phyloP scores from a whole-genome alignment of 139 green algal species.

The Tetradesmus lagerheimii region DNA sequence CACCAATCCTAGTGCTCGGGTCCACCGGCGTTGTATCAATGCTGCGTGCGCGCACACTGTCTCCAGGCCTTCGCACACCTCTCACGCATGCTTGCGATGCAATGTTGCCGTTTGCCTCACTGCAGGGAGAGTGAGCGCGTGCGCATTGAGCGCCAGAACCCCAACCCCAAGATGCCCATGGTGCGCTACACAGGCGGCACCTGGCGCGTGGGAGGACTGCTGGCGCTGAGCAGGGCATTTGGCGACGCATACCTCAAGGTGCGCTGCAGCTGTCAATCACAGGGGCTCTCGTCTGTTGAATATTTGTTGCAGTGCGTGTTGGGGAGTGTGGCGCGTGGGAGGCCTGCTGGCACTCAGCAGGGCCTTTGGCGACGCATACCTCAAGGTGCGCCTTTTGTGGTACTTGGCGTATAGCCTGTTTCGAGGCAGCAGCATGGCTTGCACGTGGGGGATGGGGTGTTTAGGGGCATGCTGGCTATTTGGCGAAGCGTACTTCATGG shows the following conservation, averaged over 20 bases:
- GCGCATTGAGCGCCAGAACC: slow-evolving; percentile 96
- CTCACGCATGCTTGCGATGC: too few species aligned
- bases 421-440: too few species aligned
- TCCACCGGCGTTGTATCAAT: too few species aligned
- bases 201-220: slow-evolving; percentile 95
- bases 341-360: slow-evolving; percentile 93
- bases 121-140: slow-evolving; percentile 80
- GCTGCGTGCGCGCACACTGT: too few species aligned
- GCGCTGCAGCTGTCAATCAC: background rate
- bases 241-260: slow-evolving; percentile 96
- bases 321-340: slow-evolving; percentile 85
- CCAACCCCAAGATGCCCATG: slow-evolving; percentile 93
- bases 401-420: too few species aligned
- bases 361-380: slow-evolving; percentile 95
- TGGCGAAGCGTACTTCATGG: too few species aligned
- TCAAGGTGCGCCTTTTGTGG: slow-evolving; percentile 77
- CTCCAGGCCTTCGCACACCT: too few species aligned
- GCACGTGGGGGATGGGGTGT: too few species aligned
- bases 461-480: too few species aligned
- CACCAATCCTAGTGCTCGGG: too few species aligned
- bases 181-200: slow-evolving; percentile 84
- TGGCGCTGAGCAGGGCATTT: slow-evolving; percentile 96
- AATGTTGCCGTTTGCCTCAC: background rate
- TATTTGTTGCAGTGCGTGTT: background rate
- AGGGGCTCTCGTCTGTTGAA: background rate